Conservation (phyloP, 1,284 basidiomycete species). For the Cronartium quercuum region DNA sequence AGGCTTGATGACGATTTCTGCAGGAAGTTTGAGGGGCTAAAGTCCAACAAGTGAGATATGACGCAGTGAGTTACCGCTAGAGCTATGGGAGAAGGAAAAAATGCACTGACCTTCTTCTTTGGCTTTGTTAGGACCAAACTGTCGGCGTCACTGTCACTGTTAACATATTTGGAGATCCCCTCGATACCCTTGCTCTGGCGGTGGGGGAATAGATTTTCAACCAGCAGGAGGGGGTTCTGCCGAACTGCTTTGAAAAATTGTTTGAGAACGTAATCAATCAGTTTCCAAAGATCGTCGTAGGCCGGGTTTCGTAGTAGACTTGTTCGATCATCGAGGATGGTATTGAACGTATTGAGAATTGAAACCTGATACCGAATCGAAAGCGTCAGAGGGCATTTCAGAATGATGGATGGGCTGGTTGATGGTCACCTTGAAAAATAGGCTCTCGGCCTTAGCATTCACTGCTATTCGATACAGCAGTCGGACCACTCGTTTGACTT, state of each 20-base stretch:
- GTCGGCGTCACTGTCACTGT: constrained; percentile 37
- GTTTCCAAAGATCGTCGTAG: constrained; percentile 70
- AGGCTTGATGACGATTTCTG: constrained; percentile 75
- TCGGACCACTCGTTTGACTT: constrained; percentile 76
- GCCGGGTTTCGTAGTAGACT: constrained; percentile 67
- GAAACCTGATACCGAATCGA: constrained; percentile 62
- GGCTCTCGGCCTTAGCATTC: constrained; percentile 75
- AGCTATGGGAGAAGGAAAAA: constrained; percentile 48
- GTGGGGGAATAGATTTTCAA: constrained; percentile 58
- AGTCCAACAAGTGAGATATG: background rate
- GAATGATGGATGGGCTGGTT: background rate
- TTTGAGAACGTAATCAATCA: constrained; percentile 76
- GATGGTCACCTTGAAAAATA: constrained; percentile 75
- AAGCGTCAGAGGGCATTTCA: background rate
- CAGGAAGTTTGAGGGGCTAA: constrained; percentile 43
- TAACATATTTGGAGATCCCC: background rate
- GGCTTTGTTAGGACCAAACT: constrained; percentile 5
- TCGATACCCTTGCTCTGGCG: constrained; percentile 14
- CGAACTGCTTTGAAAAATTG: constrained; percentile 83
- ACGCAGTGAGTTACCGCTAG: background rate
- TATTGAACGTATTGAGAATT: constrained; percentile 72
- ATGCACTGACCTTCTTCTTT: constrained; percentile 14
- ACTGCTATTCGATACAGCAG: constrained; percentile 83
- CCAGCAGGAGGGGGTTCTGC: constrained; percentile 71
- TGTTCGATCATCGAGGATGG: constrained; percentile 68